Conservation (phyloP, 495 filamentous ascomycete genomes). For the Hypoxylon cercidicola region DNA sequence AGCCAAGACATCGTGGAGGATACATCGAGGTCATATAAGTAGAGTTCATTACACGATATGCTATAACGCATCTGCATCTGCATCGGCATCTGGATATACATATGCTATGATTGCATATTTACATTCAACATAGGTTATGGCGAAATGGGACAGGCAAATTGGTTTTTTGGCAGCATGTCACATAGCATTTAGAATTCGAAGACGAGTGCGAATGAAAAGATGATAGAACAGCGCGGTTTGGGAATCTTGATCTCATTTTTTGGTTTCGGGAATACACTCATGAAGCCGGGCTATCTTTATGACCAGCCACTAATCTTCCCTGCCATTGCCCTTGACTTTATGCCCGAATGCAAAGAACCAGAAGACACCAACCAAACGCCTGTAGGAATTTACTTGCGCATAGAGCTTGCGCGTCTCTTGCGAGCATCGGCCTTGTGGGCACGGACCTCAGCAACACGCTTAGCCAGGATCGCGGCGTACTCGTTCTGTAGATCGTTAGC, state of each 20-base stretch:
- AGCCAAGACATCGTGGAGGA: slow-evolving; percentile 26
- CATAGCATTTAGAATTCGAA: slow-evolving; percentile 25
- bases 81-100: slow-evolving; percentile 15
- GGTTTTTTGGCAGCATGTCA: slow-evolving; percentile 19
- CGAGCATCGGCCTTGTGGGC: slow-evolving; percentile 87
- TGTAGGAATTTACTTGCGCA: slow-evolving; percentile 79
- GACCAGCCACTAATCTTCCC: slow-evolving; percentile 37
- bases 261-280: slow-evolving; percentile 45
- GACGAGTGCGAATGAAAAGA: slow-evolving; percentile 4
- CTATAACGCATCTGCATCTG: slow-evolving; percentile 15
- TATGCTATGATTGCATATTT: neutral
- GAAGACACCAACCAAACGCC: slow-evolving; percentile 56
- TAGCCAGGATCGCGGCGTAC: slow-evolving; percentile 91
- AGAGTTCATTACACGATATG: slow-evolving; percentile 28
- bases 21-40: slow-evolving; percentile 32
- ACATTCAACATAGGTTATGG: slow-evolving; percentile 33
- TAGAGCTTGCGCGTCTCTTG: slow-evolving; percentile 95
- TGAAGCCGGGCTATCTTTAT: slow-evolving; percentile 40
- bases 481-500: slow-evolving; percentile 73
- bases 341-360: slow-evolving; percentile 51
- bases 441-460: slow-evolving; percentile 95
- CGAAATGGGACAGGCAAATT: slow-evolving; percentile 26
- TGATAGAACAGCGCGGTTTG: slow-evolving; percentile 23
- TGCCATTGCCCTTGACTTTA: slow-evolving; percentile 46
- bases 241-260: slow-evolving; percentile 47